Conservation (phyloP, 1,284 basidiomycete genomes). For the Malassezia psittaci region DNA sequence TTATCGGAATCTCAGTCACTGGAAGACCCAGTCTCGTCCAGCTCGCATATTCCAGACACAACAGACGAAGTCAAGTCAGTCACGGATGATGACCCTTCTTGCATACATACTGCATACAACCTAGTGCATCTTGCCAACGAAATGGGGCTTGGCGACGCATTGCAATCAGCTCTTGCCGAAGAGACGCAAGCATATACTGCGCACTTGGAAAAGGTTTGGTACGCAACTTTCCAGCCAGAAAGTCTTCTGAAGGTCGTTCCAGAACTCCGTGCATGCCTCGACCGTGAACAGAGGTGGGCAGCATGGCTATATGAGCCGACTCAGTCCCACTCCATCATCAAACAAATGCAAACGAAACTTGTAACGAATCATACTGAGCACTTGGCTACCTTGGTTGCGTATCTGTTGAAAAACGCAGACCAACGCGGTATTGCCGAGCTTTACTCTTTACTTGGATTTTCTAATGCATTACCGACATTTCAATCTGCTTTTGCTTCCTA, state of each 20-base stretch:
- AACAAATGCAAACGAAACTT: conserved; percentile 19
- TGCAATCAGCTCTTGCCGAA: background rate
- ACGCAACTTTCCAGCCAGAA: background rate
- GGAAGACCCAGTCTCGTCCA: background rate
- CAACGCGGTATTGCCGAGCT: background rate
- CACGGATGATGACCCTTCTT: too few species aligned
- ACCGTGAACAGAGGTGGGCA: conserved; percentile 22
- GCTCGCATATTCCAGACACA: too few species aligned
- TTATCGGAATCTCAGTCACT: background rate
- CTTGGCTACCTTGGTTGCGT: conserved; percentile 23
- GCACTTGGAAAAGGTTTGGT: background rate
- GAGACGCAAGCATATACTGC: background rate
- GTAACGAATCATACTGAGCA: conserved; percentile 22
- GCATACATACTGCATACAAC: too few species aligned
- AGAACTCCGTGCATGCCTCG: conserved; percentile 6
- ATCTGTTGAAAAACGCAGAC: conserved; percentile 15
- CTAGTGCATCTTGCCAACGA: too few species aligned
- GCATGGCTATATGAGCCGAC: conserved; percentile 23
- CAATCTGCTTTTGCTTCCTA: conserved; percentile 2
- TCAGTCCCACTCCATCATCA: conserved; percentile 14
- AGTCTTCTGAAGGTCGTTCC: background rate
- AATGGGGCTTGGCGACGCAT: background rate
- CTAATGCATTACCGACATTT: background rate
- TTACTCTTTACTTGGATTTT: background rate
- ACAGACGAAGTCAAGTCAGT: too few species aligned